A percentile compares a stretch with the other conserved stretches of the same genome.
phyloP scores from a whole-genome alignment of 2,329 filamentous ascomycete species.

The Didymella lethalis region DNA sequence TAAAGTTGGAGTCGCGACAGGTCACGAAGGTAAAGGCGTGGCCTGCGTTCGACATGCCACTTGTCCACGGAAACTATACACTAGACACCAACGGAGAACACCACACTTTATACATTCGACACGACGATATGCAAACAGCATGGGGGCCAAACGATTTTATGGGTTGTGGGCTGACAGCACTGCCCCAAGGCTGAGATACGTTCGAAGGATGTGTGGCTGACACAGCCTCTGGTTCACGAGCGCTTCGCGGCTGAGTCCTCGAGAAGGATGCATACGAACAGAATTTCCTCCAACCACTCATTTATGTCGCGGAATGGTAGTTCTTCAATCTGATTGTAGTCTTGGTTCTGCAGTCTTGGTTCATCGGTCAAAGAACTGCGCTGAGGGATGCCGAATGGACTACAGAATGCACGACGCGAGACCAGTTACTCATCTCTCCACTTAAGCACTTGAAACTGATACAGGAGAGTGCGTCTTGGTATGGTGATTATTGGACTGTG shows the following conservation, averaged over 20 bases:
- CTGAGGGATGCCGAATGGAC: no score
- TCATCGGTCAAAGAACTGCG: no score
- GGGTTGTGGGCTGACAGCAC: neutral
- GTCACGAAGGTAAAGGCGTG: neutral
- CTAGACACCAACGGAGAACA: neutral
- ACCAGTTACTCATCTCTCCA: no score
- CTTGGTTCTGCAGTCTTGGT: no score
- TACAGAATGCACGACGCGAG: no score
- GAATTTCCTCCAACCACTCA: neutral
- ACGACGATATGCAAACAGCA: neutral
- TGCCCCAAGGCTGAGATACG: neutral
- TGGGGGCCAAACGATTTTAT: neutral
- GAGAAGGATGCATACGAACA: neutral
- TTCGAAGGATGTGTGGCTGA: neutral
- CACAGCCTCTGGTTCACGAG: neutral
- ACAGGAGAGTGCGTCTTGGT: no score
- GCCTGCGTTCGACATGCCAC: neutral
- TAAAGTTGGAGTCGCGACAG: neutral
- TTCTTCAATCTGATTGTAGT: no score
- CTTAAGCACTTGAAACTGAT: no score
- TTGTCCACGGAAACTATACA: neutral
- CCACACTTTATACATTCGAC: neutral
- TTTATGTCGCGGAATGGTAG: no score
- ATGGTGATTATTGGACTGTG: no score
- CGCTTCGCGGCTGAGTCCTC: neutral